Conservation (phyloP, 164 flowering plant species). For the Annona cherimola region DNA sequence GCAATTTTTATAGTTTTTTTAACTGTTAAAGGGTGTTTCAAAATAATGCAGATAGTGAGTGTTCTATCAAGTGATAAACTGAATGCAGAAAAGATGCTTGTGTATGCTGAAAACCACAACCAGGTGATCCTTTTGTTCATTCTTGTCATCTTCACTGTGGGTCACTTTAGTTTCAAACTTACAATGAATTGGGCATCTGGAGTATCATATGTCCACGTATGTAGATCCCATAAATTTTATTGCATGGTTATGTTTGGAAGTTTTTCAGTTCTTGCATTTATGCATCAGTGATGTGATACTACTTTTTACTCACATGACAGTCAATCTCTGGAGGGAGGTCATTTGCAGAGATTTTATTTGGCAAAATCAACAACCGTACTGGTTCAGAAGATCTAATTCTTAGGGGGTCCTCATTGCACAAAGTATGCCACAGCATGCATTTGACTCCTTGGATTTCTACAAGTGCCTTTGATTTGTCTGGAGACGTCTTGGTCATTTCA, state of each 20-base stretch:
- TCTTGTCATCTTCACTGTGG: neutral
- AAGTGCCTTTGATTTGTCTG: too few species aligned
- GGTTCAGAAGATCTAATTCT: conserved; percentile 31
- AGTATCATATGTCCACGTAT: neutral
- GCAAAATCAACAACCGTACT: conserved; percentile 33
- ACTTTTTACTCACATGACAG: conserved; percentile 31
- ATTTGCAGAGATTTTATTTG: conserved; percentile 84
- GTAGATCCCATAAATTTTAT: neutral
- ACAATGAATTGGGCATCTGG: neutral
- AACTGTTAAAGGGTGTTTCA: neutral
- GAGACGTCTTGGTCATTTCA: too few species aligned
- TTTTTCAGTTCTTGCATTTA: neutral
- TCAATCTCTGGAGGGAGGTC: conserved; percentile 94
- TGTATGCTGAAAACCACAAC: conserved; percentile 90
- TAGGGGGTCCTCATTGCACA: conserved; percentile 75
- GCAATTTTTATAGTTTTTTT: neutral
- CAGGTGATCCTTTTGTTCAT: conserved; percentile 41
- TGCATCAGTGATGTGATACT: neutral
- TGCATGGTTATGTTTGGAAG: neutral
- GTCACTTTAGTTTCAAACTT: neutral
- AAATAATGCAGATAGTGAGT: conserved; percentile 53
- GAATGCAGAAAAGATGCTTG: conserved; percentile 68
- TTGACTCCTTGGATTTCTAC: neutral
- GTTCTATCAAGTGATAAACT: conserved; percentile 47
- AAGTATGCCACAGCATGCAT: conserved; percentile 35